Base-by-base conservation (phyloP, 164 flowering plant genomes). In the Echeveria elegans region DNA sequence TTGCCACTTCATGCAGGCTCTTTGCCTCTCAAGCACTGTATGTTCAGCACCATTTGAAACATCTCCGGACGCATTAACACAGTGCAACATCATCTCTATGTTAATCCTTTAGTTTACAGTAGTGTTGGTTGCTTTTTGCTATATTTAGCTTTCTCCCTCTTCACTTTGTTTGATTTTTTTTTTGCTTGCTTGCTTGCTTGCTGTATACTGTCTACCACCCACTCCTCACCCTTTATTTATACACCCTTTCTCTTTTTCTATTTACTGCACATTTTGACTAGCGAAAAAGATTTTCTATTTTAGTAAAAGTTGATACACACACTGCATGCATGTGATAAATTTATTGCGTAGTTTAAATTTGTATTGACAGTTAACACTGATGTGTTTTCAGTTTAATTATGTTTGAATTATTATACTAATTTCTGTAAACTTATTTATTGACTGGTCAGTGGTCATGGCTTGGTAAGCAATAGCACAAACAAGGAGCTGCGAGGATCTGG, bases 1-100 rank as follows among this genome's bases (percentile, higher is more conserved):
- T 89, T 85, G 86, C 65, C 86, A 85, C 65, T 83, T 84, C 67
- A 79, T 64, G 15, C 79, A 76, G 47, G 82, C 76, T 60, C 83
- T 72, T 70, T 86, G 95, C 62, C 86, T 65, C 66, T 86, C 93
- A 16, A 86, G 76, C 52, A 86, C 86, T 16, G 86, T 78, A 72
- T 78, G 61, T 63, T 82, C 86, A 65, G 77, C 31, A 48, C 80
- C 64, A 41, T 69, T 73, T 64, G 71, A 47, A 16, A 73, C 23
- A 43, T 45, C 74, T 29, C 61, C 74, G 29, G 77, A 40, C 66
- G 63, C n/a, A 52, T 71, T 80, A 26, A 74, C 65, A 61, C 78
- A 75, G 73, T 84, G 82, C 73, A 84, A 65, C 45, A 40, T 80
- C 92, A 86, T 79, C 67, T 84, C 81, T 23, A n/a, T n/a, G 78